Conservation (phyloP, 345 rosid species). For the Aegle marmelos region DNA sequence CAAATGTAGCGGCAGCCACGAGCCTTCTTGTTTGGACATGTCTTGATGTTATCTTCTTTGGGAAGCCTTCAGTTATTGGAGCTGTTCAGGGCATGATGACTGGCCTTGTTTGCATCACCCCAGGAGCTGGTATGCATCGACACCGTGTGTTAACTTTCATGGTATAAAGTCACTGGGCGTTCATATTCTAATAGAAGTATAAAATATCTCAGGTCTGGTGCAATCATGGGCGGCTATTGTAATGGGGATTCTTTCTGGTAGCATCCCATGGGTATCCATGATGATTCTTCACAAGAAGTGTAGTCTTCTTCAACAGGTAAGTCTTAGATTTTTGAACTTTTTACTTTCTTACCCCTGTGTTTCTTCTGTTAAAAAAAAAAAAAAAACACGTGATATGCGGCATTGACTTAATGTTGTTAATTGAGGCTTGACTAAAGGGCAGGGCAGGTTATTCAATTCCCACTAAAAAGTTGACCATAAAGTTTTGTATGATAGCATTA, state of each 20-base stretch:
- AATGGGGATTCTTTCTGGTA: conserved; percentile 71
- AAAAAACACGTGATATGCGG: background rate
- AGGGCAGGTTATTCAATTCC: background rate
- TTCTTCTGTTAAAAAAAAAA: too few relatives aligned
- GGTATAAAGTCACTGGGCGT: too few relatives aligned
- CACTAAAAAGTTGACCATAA: background rate
- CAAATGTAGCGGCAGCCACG: conserved; percentile 83
- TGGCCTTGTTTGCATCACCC: conserved; percentile 82
- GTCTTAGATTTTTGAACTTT: background rate
- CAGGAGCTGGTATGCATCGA: conserved; percentile 67
- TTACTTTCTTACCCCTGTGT: too few relatives aligned
- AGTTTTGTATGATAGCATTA: too few relatives aligned
- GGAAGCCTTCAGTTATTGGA: conserved; percentile 90
- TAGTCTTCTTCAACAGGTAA: conserved; percentile 60
- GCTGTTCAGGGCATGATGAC: conserved; percentile 97
- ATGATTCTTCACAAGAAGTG: conserved; percentile 86
- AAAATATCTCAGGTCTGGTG: conserved; percentile 54
- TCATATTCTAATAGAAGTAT: too few relatives aligned
- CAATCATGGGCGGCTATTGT: conserved; percentile 94
- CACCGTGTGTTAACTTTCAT: too few relatives aligned
- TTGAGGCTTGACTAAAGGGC: background rate
- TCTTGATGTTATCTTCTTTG: conserved; percentile 79
- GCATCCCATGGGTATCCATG: conserved; percentile 94
- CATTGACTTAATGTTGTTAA: background rate
- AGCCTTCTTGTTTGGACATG: conserved; percentile 90